Percentiles rank a stretch among this genome's conserved stretches.
Evolutionary conservation across 257 asterid species (phyloP).

Genomic region (Leonotis leonurus): DNA sequence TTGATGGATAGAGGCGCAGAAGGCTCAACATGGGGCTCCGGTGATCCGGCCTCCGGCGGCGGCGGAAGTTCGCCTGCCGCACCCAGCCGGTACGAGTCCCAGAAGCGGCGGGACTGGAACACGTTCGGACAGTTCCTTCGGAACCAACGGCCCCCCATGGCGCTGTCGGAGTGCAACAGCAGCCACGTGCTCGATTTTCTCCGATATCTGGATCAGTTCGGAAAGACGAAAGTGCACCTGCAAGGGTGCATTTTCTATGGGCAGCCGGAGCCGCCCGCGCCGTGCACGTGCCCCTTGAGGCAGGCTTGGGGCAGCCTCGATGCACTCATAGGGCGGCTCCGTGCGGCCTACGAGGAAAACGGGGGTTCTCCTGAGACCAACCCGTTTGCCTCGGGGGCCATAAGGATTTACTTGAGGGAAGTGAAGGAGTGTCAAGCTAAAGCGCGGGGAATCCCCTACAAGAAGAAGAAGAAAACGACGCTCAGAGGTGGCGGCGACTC

Average conservation of each 20-base stretch:
- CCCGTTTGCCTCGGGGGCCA: conserved; percentile 69
- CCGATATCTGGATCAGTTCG: conserved; percentile 65
- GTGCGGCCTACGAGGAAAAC: conserved; percentile 80
- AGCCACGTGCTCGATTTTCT: conserved; percentile 63
- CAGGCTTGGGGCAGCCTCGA: conserved; percentile 79
- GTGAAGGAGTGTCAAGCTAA: conserved; percentile 68
- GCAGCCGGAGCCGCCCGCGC: conserved; percentile 78
- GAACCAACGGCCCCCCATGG: conserved; percentile 62
- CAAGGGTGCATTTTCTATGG: conserved; percentile 72
- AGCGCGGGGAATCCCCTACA: conserved; percentile 63
- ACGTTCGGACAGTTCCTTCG: conserved; percentile 69
- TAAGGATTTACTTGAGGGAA: conserved; percentile 61
- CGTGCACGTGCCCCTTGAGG: conserved; percentile 62
- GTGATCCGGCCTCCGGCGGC: too few relatives aligned
- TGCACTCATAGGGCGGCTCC: conserved; percentile 63
- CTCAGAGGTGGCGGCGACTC: conserved; percentile 35
- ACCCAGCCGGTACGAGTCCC: conserved; percentile 63
- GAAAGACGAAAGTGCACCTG: conserved; percentile 63
- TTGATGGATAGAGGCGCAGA: conserved; percentile 31
- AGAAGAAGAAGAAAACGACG: conserved; percentile 51
- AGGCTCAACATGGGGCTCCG: conserved; percentile 40
- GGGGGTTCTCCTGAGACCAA: conserved; percentile 68
- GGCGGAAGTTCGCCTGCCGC: conserved; percentile 13
- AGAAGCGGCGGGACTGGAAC: conserved; percentile 61
- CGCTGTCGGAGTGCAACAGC: conserved; percentile 57